Evolutionary conservation across 176 grass and related monocot genomes (phyloP).

Genomic region (Aegilops speltoides): DNA sequence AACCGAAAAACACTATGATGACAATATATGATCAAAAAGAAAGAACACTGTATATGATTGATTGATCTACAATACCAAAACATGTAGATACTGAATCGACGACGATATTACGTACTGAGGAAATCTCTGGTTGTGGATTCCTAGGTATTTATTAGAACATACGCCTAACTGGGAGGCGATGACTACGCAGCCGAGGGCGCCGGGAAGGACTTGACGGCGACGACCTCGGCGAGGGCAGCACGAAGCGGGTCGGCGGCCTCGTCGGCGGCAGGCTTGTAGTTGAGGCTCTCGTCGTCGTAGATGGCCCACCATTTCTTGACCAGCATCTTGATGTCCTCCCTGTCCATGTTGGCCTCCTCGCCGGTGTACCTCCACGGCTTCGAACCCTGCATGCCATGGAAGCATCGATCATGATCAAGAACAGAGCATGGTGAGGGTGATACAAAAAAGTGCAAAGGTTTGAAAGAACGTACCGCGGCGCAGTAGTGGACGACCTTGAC

Average conservation of each 20-base stretch:
- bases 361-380: conserved; percentile 86
- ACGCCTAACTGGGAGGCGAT: neutral
- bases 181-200: conserved; percentile 64
- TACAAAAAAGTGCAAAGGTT: too few species aligned
- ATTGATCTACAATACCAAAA: neutral
- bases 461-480: conserved; percentile 45
- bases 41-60: too few species aligned
- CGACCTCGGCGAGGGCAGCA: conserved; percentile 27
- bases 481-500: conserved; percentile 95
- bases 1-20: neutral
- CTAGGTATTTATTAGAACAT: neutral
- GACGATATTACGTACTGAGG: neutral
- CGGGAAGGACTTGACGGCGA: conserved; percentile 22
- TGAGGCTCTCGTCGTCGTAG: conserved; percentile 52
- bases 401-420: neutral
- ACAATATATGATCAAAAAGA: too few species aligned
- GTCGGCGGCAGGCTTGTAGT: conserved; percentile 35
- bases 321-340: conserved; percentile 64
- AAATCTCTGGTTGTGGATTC: neutral
- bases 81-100: neutral
- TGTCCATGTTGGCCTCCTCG: conserved; percentile 74
- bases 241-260: conserved; percentile 18
- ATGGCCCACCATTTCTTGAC: conserved; percentile 65
- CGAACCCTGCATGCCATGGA: conserved; percentile 36
- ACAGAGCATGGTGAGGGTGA: too few species aligned